Base-by-base conservation (phyloP, 148 eudicot genomes). In the Amaranthus cruentus region DNA sequence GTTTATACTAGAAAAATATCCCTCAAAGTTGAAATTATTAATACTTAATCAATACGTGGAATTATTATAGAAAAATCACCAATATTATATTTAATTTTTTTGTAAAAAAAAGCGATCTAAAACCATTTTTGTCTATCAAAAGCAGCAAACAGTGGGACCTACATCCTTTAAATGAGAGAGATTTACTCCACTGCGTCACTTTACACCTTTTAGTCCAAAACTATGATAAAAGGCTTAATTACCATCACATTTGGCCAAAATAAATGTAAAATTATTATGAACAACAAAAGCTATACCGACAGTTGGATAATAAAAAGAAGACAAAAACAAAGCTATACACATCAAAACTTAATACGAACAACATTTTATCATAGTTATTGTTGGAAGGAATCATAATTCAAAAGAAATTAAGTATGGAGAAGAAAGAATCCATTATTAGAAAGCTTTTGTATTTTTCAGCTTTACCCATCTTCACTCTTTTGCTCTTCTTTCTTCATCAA, bases 351-450 rank as follows among this genome's bases (percentile, higher is more conserved):
- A 11, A 38, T 28, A 28, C 38, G 0, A 15, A 10, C 42, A 15
- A 6, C 62, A 47, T 49, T 57, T 58, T 72, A 4, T 48, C 47
- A 43, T 18, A 18, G 18, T 18, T 18, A 18, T 18, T 18, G 18
- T 18, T 18, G 18, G 18, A 18, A 18, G 18, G 18, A 18, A 18
- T 66, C 62, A 66, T 67, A 47, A 47, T 1, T 3, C 14, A 9
- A 11, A 18, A 59, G 12, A n/a, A 42, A 18, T 44, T 15, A 66
- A 42, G 57, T 10, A 71, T 80, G 83, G 76, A 80, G 76, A 80
- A 80, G 69, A 80, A 75, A 55, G 83, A 80, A 15, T 76, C 76
- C 70, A 60, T 76, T n/a, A 38, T 75, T 12, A 80, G 49, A 47
- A 80, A 71, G 57, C 66, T 80, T 7, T 28, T 80, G 5, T 18